A percentile compares a stretch with the other conserved stretches of the same genome.
Evolutionary conservation across 2,329 filamentous ascomycete species (phyloP).

Genomic region (Fusarium circinatum): DNA sequence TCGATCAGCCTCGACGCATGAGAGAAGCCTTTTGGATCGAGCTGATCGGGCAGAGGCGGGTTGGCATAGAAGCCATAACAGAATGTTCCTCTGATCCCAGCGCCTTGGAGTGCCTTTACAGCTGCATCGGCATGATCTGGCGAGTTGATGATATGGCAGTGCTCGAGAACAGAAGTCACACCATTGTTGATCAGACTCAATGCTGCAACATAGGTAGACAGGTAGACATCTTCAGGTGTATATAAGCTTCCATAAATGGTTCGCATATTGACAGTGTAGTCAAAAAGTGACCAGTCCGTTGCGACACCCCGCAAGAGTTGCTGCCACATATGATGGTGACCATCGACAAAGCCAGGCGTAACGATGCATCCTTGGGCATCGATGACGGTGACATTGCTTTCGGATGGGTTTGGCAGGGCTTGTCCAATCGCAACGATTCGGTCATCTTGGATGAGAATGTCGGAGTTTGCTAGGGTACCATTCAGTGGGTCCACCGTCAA

Average conservation of each 20-base stretch:
- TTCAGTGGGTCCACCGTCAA: background rate
- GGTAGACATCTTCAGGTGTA: background rate
- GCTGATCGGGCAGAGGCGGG: background rate
- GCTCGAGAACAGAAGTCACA: background rate
- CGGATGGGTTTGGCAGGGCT: background rate
- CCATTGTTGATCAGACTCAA: background rate
- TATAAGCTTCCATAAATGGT: background rate
- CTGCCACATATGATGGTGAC: background rate
- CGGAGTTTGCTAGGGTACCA: background rate
- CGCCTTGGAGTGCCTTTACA: background rate
- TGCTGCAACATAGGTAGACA: background rate
- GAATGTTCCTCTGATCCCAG: background rate
- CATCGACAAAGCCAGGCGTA: background rate
- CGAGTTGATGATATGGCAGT: background rate
- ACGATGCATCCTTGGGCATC: background rate
- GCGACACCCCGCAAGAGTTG: background rate
- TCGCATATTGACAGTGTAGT: background rate
- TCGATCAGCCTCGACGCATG: background rate
- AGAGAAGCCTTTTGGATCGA: background rate
- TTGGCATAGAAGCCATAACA: background rate
- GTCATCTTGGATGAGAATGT: background rate
- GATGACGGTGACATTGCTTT: background rate
- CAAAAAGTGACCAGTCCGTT: background rate
- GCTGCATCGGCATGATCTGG: background rate
- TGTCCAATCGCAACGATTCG: background rate